Evolutionary conservation across 352 stramenopile species (phyloP).

Genomic region (Globisporangium emineosum): DNA sequence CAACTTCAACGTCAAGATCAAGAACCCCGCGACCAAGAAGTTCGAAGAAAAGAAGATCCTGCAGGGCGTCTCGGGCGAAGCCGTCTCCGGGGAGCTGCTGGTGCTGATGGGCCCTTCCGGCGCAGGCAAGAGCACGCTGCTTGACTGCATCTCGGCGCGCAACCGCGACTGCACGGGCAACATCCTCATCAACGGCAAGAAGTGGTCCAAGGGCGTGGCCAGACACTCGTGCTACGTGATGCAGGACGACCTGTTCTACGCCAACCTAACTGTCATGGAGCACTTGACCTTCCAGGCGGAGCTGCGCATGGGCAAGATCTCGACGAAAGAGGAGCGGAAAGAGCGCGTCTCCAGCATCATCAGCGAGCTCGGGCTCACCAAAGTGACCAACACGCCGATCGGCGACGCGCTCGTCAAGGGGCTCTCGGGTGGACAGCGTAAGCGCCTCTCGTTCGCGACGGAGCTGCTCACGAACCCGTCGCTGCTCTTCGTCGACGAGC

Average conservation of each 20-base stretch:
- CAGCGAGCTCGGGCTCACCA: constrained; percentile 37
- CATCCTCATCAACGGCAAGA: constrained; percentile 54
- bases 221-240: constrained; percentile 58
- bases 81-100: constrained; percentile 24
- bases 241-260: constrained; percentile 86
- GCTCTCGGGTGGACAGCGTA: constrained; percentile 73
- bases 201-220: constrained; percentile 27
- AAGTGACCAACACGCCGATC: constrained; percentile 43
- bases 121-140: constrained; percentile 35
- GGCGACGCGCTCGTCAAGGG: constrained; percentile 37
- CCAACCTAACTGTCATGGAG: constrained; percentile 82
- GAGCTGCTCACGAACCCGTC: constrained; percentile 74
- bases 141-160: constrained; percentile 36
- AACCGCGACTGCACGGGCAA: constrained; percentile 49
- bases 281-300: constrained; percentile 79
- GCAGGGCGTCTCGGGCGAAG: constrained; percentile 32
- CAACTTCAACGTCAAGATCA: constrained; percentile 25
- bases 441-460: constrained; percentile 74
- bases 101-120: constrained; percentile 43
- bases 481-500: constrained; percentile 79
- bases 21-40: constrained; percentile 23
- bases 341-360: constrained; percentile 34
- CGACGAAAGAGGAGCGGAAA: constrained; percentile 18
- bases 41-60: constrained; percentile 42
- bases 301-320: constrained; percentile 48